A percentile compares a stretch with the other conserved stretches of the same genome.
These are phyloP conservation scores for Xanthoconium separans DNA, from an alignment of 1,284 basidiomycete species.

Conservation along the genomic window DNA sequence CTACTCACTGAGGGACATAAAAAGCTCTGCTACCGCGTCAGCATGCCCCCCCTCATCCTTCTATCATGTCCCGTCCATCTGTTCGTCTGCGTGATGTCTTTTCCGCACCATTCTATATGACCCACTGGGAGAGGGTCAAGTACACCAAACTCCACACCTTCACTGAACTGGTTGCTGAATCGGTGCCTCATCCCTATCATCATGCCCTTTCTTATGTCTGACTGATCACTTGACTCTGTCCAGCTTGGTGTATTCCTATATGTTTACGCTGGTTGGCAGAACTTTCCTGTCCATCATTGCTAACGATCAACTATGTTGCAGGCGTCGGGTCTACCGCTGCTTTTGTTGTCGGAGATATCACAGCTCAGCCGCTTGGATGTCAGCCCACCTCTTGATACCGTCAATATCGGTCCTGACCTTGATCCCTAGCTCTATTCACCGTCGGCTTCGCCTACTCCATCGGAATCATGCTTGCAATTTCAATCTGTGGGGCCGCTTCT, in stretches of 20 bases:
- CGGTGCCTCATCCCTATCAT: constrained; percentile 37
- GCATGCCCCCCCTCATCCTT: not conserved
- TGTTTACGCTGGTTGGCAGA: constrained; percentile 51
- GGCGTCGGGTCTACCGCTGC: constrained; percentile 60
- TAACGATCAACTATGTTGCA: constrained; percentile 20
- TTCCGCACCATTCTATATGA: constrained; percentile 40
- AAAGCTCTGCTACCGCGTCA: constrained; percentile 8
- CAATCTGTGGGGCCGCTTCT: constrained; percentile 52
- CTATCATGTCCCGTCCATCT: constrained; percentile 20
- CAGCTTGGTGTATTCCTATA: constrained; percentile 47
- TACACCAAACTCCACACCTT: constrained; percentile 51
- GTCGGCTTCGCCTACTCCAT: constrained; percentile 63
- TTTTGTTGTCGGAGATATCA: constrained; percentile 52
- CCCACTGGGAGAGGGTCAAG: constrained; percentile 53
- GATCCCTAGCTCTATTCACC: constrained; percentile 50
- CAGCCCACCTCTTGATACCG: constrained; percentile 20
- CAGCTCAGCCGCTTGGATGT: constrained; percentile 51
- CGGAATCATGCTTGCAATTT: constrained; percentile 62
- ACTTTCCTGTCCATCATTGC: not conserved
- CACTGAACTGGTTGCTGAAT: constrained; percentile 59
- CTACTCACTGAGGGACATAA: constrained; percentile 1
- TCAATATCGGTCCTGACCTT: constrained; percentile 2
- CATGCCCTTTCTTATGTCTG: constrained; percentile 16
- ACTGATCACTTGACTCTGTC: constrained; percentile 27
- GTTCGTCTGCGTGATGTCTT: constrained; percentile 44